Evolutionary conservation across 2,329 filamentous ascomycete species (phyloP), one percentile per base, ranked within the genome.

Genomic region (Sporothrix globosa): DNA sequence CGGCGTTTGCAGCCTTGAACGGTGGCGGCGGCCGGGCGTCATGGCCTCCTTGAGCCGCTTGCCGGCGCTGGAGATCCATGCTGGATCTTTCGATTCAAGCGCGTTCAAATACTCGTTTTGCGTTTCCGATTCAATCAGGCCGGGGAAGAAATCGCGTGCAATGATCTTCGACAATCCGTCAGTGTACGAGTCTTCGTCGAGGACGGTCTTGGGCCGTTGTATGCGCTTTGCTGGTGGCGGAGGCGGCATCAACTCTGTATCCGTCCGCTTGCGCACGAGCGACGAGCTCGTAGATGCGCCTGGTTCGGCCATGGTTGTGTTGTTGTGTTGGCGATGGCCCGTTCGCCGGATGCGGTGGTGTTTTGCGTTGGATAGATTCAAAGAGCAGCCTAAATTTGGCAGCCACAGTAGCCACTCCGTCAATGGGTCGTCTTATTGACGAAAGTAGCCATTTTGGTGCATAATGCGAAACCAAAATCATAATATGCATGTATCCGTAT

Each of bases 121-220:
- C 0, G 90, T 91, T 76, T 97, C 90, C 17, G 90, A 90, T 78
- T 98, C 93, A 4, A 94, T 83, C 0, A 99, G 85, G 0, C 95
- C 96, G 0, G 96, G 96, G 77, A 98, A 99, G 83, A 97, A 99
- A 83, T 99, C 96, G 74, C 96, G 90, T 11, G 93, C 92, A 73
- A 99, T 97, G 77, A 99, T 98, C 75, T 96, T 91, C 0, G 94
- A 97, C 39, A 99, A 85, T 0, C 92, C 91, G 71, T 93, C 89
- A 2, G 93, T 96, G 80, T 99, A 99, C 68, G 91, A 89, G 75
- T 99, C 95, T 84, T 99, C 96, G 79, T 97, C 93, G 39, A 99
- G 87, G 39, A 97, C 89, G 73, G 91, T 91, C 73, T 90, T 89
- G 0, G 96, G 96, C 68, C 96, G 88, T 81, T 97, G 97, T 77